Evolutionary conservation across 441 rosid genomes (phyloP).

Genomic region (Gossypium davidsonii): DNA sequence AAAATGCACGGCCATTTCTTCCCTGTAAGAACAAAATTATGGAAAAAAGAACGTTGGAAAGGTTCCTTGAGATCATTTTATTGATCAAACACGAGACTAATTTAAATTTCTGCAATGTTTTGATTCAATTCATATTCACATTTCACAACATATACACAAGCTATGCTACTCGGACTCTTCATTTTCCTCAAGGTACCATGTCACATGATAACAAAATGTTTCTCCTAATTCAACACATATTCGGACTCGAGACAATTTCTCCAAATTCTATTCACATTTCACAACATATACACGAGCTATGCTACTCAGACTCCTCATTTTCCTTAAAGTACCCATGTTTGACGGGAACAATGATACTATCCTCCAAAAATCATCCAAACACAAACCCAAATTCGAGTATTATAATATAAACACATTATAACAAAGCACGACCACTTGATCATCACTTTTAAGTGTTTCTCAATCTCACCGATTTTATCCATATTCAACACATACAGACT

Average conservation of each 20-base stretch:
- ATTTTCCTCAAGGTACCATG: not conserved
- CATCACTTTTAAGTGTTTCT: too few relatives aligned
- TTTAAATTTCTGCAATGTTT: not conserved
- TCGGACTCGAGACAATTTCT: too few relatives aligned
- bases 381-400: not conserved
- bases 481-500: too few relatives aligned
- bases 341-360: not conserved
- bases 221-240: too few relatives aligned
- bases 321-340: not conserved
- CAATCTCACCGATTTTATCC: too few relatives aligned
- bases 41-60: conserved; percentile 13
- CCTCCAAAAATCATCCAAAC: not conserved
- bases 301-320: not conserved
- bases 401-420: not conserved
- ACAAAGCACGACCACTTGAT: too few relatives aligned
- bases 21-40: conserved; percentile 43
- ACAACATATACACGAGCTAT: not conserved
- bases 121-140: not conserved
- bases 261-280: not conserved
- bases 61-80: conserved; percentile 10
- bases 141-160: not conserved
- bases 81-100: not conserved
- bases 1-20: conserved; percentile 75
- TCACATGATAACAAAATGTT: not conserved
- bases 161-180: not conserved